phyloP scores from a whole-genome alignment of 805 yeast genomes.

The Lipomyces spencermartinsiae region DNA sequence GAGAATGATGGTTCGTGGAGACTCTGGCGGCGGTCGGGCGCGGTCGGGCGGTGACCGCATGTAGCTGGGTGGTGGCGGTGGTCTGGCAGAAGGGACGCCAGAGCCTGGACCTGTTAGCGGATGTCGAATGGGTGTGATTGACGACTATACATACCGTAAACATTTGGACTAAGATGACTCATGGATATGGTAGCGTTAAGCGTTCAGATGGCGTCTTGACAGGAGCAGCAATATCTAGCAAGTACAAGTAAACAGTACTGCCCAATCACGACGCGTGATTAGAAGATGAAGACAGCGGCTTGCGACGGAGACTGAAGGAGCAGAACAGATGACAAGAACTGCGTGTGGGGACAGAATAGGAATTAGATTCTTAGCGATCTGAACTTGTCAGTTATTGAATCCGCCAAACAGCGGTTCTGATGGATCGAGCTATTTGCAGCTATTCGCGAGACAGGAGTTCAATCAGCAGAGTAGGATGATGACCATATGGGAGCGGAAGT shows the following conservation, averaged over 20 bases:
- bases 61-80: background rate
- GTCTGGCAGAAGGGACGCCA: background rate
- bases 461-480: background rate
- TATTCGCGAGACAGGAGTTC: background rate
- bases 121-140: background rate
- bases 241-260: background rate
- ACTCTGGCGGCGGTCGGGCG: background rate
- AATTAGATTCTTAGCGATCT: background rate
- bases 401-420: background rate
- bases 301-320: background rate
- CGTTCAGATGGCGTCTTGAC: background rate
- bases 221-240: conserved; percentile 2
- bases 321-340: background rate
- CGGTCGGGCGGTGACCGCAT: conserved; percentile 8
- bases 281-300: conserved; percentile 1
- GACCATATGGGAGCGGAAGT: background rate
- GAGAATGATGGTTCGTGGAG: conserved; percentile 28
- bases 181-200: background rate
- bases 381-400: background rate
- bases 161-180: conserved; percentile 6
- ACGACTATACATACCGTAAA: conserved; percentile 4
- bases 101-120: background rate
- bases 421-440: background rate
- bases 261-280: background rate
- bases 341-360: background rate